phyloP scores from a whole-genome alignment of 805 yeast species.

The Kodamaea kakaduensis region DNA sequence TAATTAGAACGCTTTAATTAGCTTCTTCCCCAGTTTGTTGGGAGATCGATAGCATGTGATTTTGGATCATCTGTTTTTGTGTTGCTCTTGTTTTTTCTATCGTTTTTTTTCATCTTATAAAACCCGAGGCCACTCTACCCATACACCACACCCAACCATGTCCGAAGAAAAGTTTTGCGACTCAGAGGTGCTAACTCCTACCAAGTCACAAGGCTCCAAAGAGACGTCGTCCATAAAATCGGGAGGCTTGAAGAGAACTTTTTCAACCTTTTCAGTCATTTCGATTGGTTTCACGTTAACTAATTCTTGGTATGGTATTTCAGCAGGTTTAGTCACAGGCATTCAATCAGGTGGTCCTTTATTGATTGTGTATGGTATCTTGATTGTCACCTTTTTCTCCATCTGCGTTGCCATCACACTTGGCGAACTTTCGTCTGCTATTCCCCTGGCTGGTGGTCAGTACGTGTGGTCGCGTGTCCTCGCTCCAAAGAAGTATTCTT shows the following conservation, averaged over 20 bases:
- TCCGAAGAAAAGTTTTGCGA: constrained; percentile 6
- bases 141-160: constrained; percentile 7
- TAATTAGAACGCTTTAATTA: too few species aligned
- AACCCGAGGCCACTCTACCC: too few species aligned
- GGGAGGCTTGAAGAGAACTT: constrained; percentile 31
- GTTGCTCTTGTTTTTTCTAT: not conserved
- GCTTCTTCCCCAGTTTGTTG: constrained; percentile 1
- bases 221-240: constrained; percentile 8
- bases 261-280: constrained; percentile 36
- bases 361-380: constrained; percentile 38
- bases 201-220: constrained; percentile 2
- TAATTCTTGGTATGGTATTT: constrained; percentile 42
- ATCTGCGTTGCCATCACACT: constrained; percentile 36
- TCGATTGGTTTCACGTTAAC: constrained; percentile 42
- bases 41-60: constrained; percentile 3
- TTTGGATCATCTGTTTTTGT: not conserved
- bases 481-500: constrained; percentile 35
- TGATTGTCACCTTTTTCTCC: constrained; percentile 35
- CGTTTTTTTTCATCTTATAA: not conserved
- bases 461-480: constrained; percentile 40
- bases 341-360: constrained; percentile 41
- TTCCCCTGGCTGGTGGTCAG: constrained; percentile 42
- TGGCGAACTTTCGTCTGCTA: constrained; percentile 37
- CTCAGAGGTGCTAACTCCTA: constrained; percentile 3
- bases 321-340: constrained; percentile 38